These are phyloP conservation scores for Aspergillus latus DNA, from an alignment of 2,329 filamentous ascomycete genomes.

Conservation along the genomic window DNA sequence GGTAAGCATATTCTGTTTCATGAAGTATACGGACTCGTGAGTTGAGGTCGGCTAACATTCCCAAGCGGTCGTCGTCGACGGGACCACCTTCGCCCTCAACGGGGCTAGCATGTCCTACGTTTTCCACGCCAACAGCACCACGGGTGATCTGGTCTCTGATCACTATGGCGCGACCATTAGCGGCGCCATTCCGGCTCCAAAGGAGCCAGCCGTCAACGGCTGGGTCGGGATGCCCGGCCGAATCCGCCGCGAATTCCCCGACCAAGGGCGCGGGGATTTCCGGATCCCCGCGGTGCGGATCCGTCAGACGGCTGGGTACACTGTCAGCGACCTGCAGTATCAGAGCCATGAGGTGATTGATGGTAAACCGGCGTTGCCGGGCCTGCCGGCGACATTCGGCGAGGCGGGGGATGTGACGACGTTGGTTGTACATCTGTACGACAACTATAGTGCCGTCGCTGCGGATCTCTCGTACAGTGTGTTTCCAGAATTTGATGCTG, in stretches of 20 bases:
- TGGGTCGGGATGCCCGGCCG: conserved; percentile 56
- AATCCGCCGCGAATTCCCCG: conserved; percentile 63
- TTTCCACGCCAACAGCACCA: conserved; percentile 60
- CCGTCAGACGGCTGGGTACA: conserved; percentile 58
- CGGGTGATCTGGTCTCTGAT: conserved; percentile 59
- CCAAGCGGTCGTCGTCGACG: conserved; percentile 53
- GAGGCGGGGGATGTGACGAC: conserved; percentile 58
- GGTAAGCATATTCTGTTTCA: neutral
- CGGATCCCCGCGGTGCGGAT: conserved; percentile 63
- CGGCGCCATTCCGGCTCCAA: conserved; percentile 51
- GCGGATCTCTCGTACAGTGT: conserved; percentile 64
- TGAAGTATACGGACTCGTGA: neutral
- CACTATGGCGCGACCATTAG: conserved; percentile 61
- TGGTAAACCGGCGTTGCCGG: conserved; percentile 59
- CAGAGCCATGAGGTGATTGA: conserved; percentile 54
- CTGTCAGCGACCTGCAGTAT: conserved; percentile 60
- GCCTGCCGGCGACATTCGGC: conserved; percentile 62
- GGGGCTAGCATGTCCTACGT: conserved; percentile 60
- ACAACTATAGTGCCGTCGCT: conserved; percentile 58
- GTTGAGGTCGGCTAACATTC: neutral
- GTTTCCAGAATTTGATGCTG: conserved; percentile 61
- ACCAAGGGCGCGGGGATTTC: conserved; percentile 64
- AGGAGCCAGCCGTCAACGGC: conserved; percentile 43
- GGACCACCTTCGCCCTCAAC: conserved; percentile 58
- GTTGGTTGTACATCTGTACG: conserved; percentile 58